Base-by-base conservation (phyloP, 2,329 filamentous ascomycete species). In the Iodosphaeria phyllophila region DNA sequence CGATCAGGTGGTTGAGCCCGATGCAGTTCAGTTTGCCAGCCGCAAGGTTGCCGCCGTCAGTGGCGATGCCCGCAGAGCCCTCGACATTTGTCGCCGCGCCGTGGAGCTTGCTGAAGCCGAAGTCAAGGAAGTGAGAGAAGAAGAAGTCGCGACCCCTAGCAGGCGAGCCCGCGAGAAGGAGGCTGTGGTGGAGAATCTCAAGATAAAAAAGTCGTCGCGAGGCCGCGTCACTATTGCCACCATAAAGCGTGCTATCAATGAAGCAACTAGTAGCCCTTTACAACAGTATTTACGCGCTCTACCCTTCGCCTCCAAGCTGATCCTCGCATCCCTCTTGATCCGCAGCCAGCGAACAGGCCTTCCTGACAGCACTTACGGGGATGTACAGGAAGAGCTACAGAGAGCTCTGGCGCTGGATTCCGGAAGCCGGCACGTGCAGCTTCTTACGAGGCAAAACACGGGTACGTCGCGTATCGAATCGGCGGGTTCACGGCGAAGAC, bases 31-130 rank as follows among this genome's bases (percentile, higher is more conserved):
- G 50, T 98, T 98, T 43, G 89, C 89, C 4, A 86, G 80, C 38
- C 72, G 89, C 32, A 98, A 98, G 52, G 89, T 98, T 16, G 89
- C 89, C 5, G 86, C 89, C 19, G 91, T 98, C 22, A 91, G 79
- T 34, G 91, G 89, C 30, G 89, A 98, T 41, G 89, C 89, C 11
- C 65, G 89, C 28, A 71, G 89, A 34, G 89, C 84, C 2, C 61
- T 98, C 12, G 89, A 98, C 41, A 95, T 98, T 30, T 98, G 91
- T 47, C 70, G 89, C 16, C 70, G 89, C 34, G 89, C 89, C 2
- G 89, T 98, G 9, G 89, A 98, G 50, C 71, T 98, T 14, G 89
- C 86, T 16, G 89, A 98, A 48, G 63, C 75, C 24, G 75, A 86
- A 27, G 42, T 40, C 21, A 52, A 50, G 27, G 37, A 51, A 11